phyloP scores from a whole-genome alignment of 805 yeast species.

The Limtongozyma cylindracea region DNA sequence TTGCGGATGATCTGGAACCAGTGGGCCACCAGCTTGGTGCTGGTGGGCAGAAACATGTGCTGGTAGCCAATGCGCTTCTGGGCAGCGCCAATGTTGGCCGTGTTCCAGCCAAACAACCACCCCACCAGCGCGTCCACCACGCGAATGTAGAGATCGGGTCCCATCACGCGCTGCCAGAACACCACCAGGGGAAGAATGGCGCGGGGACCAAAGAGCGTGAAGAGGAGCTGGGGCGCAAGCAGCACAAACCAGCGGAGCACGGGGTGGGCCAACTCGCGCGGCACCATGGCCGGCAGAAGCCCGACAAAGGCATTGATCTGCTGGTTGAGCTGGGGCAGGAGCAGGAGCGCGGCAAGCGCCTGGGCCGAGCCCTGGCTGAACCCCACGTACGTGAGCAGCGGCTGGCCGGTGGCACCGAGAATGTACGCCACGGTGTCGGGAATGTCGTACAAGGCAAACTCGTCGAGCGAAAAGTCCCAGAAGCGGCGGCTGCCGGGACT shows the following conservation, averaged over 20 bases:
- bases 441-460: conserved; percentile 8
- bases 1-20: conserved; percentile 10
- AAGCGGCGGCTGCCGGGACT: conserved; percentile 5
- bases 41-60: conserved; percentile 8
- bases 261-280: conserved; percentile 6
- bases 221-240: conserved; percentile 6
- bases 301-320: conserved; percentile 6
- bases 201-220: conserved; percentile 6
- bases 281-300: conserved; percentile 8
- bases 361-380: conserved; percentile 10
- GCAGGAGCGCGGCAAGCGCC: conserved; percentile 8
- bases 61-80: conserved; percentile 8
- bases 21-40: conserved; percentile 8
- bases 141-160: conserved; percentile 4
- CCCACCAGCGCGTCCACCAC: conserved; percentile 6
- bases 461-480: conserved; percentile 10
- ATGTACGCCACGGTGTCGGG: conserved; percentile 7
- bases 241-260: conserved; percentile 5
- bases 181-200: conserved; percentile 8
- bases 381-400: conserved; percentile 7
- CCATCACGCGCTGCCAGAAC: conserved; percentile 7
- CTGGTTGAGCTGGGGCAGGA: conserved; percentile 5
- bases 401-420: conserved; percentile 1
- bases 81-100: conserved; percentile 4
- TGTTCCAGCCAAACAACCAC: conserved; percentile 7